Conservation (phyloP, 129 eudicot genomes). For the Chrysanthemum makinoi region DNA sequence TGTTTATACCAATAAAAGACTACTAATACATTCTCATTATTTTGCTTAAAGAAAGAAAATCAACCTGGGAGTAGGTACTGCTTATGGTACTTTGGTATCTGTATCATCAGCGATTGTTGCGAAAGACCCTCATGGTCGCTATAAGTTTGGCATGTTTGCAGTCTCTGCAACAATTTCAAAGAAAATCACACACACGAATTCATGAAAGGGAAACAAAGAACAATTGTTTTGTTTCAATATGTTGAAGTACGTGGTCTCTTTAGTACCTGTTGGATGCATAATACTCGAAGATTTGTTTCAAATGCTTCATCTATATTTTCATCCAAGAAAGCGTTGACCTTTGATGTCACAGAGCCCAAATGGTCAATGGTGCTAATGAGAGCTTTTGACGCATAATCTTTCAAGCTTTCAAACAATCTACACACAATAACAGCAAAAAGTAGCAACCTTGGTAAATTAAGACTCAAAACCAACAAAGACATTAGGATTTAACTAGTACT, state of each 20-base stretch:
- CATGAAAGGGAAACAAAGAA: neutral
- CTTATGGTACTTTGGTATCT: slow-evolving; percentile 60
- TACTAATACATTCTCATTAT: neutral
- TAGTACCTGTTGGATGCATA: slow-evolving; percentile 64
- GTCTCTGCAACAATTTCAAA: slow-evolving; percentile 42
- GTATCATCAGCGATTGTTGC: slow-evolving; percentile 45
- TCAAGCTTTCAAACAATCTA: slow-evolving; percentile 65
- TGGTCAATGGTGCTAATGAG: slow-evolving; percentile 79
- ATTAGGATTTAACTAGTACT: slow-evolving; percentile 16
- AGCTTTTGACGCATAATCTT: slow-evolving; percentile 71
- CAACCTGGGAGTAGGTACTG: slow-evolving; percentile 62
- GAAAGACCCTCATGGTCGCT: slow-evolving; percentile 40
- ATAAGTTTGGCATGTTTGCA: slow-evolving; percentile 49
- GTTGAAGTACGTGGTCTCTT: neutral
- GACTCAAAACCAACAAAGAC: neutral
- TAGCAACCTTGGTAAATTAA: neutral
- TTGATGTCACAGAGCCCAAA: slow-evolving; percentile 77
- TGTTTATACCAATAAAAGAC: too few relatives aligned
- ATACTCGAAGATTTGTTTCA: slow-evolving; percentile 49
- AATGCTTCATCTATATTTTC: slow-evolving; percentile 51
- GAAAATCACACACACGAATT: neutral
- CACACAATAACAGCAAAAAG: slow-evolving; percentile 7
- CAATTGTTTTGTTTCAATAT: neutral
- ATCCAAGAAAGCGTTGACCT: slow-evolving; percentile 58
- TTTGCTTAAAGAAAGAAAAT: neutral